These are phyloP conservation scores for Kodamaea ohmeri DNA, from an alignment of 1,139 yeast species.

Conservation along the genomic window DNA sequence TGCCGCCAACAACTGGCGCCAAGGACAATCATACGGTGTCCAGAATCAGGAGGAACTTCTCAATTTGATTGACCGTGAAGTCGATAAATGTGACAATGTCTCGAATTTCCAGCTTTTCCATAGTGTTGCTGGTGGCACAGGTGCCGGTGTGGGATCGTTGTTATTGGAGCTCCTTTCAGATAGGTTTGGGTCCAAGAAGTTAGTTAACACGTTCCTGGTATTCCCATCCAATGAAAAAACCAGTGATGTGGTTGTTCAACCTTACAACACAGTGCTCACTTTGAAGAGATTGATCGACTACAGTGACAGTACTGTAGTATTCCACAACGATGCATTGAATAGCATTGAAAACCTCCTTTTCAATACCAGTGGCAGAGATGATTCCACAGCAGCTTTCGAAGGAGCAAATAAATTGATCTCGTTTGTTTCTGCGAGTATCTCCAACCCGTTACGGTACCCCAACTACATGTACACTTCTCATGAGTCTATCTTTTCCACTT, in stretches of 20 bases:
- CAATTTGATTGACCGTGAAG: constrained; percentile 84
- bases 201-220: constrained; percentile 81
- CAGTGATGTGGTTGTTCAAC: constrained; percentile 95
- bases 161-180: constrained; percentile 77
- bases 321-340: constrained; percentile 84
- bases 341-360: constrained; percentile 56
- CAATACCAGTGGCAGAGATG: constrained; percentile 13
- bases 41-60: constrained; percentile 66
- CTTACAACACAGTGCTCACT: constrained; percentile 85
- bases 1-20: constrained; percentile 96
- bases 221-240: constrained; percentile 76
- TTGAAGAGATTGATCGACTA: constrained; percentile 75
- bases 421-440: constrained; percentile 77
- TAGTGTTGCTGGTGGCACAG: constrained; percentile 99
- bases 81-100: constrained; percentile 85
- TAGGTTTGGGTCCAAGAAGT: constrained; percentile 72
- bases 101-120: constrained; percentile 90
- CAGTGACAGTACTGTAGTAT: constrained; percentile 83
- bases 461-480: constrained; percentile 86
- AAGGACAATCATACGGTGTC: constrained; percentile 79
- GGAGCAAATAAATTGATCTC: constrained; percentile 86
- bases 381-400: constrained; percentile 50
- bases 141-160: constrained; percentile 90
- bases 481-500: constrained; percentile 76
- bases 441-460: constrained; percentile 88